Percentiles rank a stretch among this genome's conserved stretches.
These are phyloP conservation scores for Marchantia paleacea DNA, from an alignment of 225 moss, liverwort and hornwort species.

Conservation along the genomic window DNA sequence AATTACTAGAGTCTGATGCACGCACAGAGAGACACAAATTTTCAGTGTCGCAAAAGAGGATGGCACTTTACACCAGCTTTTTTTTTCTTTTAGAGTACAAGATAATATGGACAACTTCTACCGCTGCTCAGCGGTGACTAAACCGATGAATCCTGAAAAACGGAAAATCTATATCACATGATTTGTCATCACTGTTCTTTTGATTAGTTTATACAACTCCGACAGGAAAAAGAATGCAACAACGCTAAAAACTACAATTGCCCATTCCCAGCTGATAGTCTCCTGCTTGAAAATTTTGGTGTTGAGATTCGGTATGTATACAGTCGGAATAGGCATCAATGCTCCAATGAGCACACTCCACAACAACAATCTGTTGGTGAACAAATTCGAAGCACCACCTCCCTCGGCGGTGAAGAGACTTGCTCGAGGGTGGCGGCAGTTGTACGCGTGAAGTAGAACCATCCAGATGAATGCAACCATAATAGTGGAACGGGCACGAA, in stretches of 20 bases:
- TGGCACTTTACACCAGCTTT: too few relatives aligned
- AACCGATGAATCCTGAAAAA: too few relatives aligned
- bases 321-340: constrained; percentile 37
- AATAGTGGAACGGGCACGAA: constrained; percentile 42
- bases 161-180: not conserved
- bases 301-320: constrained; percentile 47
- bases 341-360: constrained; percentile 37
- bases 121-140: too few relatives aligned
- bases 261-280: constrained; percentile 43
- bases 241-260: constrained; percentile 26
- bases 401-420: constrained; percentile 16
- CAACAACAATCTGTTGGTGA: constrained; percentile 37
- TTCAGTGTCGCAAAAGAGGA: too few relatives aligned
- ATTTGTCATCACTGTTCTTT: constrained; percentile 30
- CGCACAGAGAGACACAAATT: too few relatives aligned
- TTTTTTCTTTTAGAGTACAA: too few relatives aligned
- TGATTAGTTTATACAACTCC: constrained; percentile 43
- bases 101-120: too few relatives aligned
- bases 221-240: constrained; percentile 38
- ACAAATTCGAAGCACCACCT: constrained; percentile 6
- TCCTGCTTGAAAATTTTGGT: constrained; percentile 53
- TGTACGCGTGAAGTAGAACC: constrained; percentile 51
- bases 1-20: too few relatives aligned
- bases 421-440: constrained; percentile 40
- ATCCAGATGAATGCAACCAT: constrained; percentile 48